Percentiles rank a stretch among this genome's conserved stretches.
phyloP scores from a whole-genome alignment of 2,329 filamentous ascomycete genomes.

The Phyllosticta citrichinensis region DNA sequence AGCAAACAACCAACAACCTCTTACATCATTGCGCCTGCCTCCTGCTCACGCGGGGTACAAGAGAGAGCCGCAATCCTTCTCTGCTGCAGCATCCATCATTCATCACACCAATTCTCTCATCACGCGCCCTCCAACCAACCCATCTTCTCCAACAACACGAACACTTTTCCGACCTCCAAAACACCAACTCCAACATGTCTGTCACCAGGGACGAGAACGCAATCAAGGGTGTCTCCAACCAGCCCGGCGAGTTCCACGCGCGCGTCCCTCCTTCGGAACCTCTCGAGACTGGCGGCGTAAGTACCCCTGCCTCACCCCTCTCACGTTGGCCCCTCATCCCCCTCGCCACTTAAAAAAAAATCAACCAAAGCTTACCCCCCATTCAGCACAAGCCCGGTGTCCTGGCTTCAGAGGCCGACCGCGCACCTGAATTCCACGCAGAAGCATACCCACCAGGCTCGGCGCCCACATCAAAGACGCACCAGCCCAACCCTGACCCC shows the following conservation, averaged over 20 bases:
- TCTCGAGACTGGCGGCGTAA: conserved; percentile 45
- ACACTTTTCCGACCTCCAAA: not conserved
- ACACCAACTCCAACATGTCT: conserved; percentile 27
- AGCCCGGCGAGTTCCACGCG: conserved; percentile 47
- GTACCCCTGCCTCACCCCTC: conserved; percentile 17
- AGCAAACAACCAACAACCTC: not conserved
- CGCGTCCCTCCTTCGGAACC: conserved; percentile 43
- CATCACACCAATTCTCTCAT: not conserved
- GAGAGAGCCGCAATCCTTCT: not conserved
- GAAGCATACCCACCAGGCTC: conserved; percentile 52
- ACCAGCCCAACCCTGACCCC: conserved; percentile 35
- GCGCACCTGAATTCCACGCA: conserved; percentile 52
- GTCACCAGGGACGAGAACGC: conserved; percentile 41
- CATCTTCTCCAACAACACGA: not conserved
- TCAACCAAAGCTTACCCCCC: not conserved
- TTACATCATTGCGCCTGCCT: not conserved
- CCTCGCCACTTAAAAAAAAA: not conserved
- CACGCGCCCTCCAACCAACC: not conserved
- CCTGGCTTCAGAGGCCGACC: conserved; percentile 49
- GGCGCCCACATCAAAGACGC: conserved; percentile 43
- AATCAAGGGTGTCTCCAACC: conserved; percentile 30
- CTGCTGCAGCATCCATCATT: not conserved
- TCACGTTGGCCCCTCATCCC: not conserved
- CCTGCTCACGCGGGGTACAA: not conserved
- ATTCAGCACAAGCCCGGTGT: conserved; percentile 54